Base-by-base conservation (phyloP, 2,329 filamentous ascomycete species). In the Blastomyces parvus region DNA sequence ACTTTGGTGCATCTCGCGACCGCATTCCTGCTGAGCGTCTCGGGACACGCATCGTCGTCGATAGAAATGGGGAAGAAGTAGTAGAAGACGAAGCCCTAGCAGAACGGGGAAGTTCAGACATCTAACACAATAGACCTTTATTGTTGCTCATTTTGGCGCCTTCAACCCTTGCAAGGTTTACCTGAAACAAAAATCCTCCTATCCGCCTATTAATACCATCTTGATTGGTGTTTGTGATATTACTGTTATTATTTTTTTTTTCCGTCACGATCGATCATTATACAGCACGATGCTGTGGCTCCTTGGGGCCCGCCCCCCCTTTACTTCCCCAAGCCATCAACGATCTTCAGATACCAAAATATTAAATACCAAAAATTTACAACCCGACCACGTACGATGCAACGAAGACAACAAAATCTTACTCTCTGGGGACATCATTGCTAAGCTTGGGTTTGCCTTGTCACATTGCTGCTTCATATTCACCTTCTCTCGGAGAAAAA, bases 1-100 rank as follows among this genome's bases (percentile, higher is more conserved):
- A 99, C 77, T 99, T 97, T 77, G 94, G 94, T 64, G 94, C 94
- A 67, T 87, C 90, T 58, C 88, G 94, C 68, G 94, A 99, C 72
- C 93, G 93, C 61, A 84, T 91, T 65, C 85, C 90, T 2, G 82
- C 85, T 19, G 86, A 88, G 67, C 85, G 92, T 69, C 85, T 93
- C 55, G 92, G 92, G 53, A 86, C 85, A 69, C 87, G 93, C 57
- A 91, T 92, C 63, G 80, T 78, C 19, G 78, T 80, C 61, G 76
- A 79, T 65, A 70, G 70, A 60, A 71, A 72, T 50, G 78, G 78
- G 27, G 68, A 72, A 60, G 75, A 79, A 69, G 68, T 75, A 33
- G 69, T 65, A 64, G 71, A 73, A 53, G 73, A 75, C 66, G 73
- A 74, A 63, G 72, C 74, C 38, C 52, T 69, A 19, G 61, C 38